Conservation (phyloP, 768 basidiomycete species). For the Lactarius evosmus region DNA sequence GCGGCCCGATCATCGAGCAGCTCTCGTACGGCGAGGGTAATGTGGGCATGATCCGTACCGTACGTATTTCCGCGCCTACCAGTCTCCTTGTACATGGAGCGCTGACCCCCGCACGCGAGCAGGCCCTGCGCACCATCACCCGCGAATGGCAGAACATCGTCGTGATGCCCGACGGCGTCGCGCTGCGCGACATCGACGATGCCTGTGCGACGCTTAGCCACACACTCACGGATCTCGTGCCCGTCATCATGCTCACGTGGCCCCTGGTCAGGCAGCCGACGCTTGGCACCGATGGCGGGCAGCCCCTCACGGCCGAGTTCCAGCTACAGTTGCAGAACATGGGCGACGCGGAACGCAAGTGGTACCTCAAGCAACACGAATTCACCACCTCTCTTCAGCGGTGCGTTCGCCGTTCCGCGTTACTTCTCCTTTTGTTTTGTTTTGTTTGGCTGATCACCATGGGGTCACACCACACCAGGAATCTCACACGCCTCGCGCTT, state of each 20-base stretch:
- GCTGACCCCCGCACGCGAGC: neutral
- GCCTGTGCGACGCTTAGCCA: conserved; percentile 6
- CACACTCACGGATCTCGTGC: conserved; percentile 5
- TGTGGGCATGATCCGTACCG: conserved; percentile 4
- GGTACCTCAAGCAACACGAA: conserved; percentile 26
- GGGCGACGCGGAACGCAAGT: conserved; percentile 13
- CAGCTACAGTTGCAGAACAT: conserved; percentile 9
- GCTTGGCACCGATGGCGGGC: conserved; percentile 18
- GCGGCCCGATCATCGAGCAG: conserved; percentile 1
- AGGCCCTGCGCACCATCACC: conserved; percentile 10
- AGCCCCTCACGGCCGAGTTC: conserved; percentile 1
- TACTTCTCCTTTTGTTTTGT: neutral
- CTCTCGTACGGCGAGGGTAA: conserved; percentile 6
- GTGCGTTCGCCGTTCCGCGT: neutral
- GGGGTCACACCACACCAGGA: conserved; percentile 6
- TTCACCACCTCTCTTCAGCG: conserved; percentile 23
- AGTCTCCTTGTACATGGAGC: neutral
- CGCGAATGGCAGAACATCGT: conserved; percentile 12
- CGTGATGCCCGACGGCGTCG: conserved; percentile 20
- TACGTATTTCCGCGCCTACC: neutral
- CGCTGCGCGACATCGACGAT: conserved; percentile 5
- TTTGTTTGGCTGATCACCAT: too few relatives aligned
- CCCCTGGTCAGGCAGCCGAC: conserved; percentile 12
- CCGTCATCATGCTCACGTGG: conserved; percentile 17
- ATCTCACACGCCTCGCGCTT: conserved; percentile 19